Conservation (phyloP, 345 rosid genomes). For the Aurinia saxatilis region DNA sequence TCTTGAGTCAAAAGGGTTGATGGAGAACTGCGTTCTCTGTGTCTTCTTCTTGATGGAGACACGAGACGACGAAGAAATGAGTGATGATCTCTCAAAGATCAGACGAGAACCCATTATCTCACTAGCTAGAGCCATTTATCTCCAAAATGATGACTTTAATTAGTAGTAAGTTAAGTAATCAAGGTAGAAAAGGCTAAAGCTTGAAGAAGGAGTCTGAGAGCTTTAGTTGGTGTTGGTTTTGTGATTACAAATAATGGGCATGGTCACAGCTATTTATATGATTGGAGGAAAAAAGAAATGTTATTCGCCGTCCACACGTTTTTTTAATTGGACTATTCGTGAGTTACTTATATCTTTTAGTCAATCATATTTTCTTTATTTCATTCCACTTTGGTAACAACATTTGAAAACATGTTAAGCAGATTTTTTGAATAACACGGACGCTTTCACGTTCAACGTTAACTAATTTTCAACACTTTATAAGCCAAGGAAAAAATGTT, state of each 20-base stretch:
- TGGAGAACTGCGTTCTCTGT: constrained; percentile 11
- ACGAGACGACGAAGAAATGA: constrained; percentile 26
- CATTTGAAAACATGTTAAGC: not conserved
- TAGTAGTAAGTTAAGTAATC: no score
- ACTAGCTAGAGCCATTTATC: constrained; percentile 56
- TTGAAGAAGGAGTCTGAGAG: not conserved
- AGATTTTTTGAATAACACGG: not conserved
- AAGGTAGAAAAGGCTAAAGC: no score
- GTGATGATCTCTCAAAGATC: constrained; percentile 34
- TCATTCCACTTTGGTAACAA: not conserved
- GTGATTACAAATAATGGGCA: not conserved
- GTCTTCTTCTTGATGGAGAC: constrained; percentile 21
- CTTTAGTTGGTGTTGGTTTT: not conserved
- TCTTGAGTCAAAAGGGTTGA: constrained; percentile 24
- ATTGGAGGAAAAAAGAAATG: not conserved
- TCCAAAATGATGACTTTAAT: not conserved
- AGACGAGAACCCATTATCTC: constrained; percentile 53
- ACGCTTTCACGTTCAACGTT: constrained; percentile 11
- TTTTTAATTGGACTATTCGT: constrained; percentile 33
- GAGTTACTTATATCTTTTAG: not conserved
- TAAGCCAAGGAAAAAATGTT: not conserved
- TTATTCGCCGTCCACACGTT: constrained; percentile 72
- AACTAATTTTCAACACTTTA: not conserved
- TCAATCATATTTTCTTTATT: not conserved
- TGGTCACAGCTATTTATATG: constrained; percentile 15